phyloP scores from a whole-genome alignment of 2,329 filamentous ascomycete species.

The Fusarium sp. region DNA sequence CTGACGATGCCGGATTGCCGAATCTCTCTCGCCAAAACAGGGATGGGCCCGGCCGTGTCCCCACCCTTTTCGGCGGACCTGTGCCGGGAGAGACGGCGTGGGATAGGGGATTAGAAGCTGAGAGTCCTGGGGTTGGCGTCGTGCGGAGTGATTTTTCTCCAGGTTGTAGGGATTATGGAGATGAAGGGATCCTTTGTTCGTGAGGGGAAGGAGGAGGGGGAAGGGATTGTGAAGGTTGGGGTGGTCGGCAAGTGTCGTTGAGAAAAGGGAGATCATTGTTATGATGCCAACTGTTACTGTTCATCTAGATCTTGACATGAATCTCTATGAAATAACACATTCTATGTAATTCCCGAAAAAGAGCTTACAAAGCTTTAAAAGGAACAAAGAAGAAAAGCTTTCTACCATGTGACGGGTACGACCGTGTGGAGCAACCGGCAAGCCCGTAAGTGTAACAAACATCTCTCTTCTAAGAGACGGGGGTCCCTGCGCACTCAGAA shows the following conservation, averaged over 20 bases:
- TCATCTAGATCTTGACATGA: not conserved
- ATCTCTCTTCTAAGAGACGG: not conserved
- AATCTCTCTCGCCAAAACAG: slow-evolving; percentile 15
- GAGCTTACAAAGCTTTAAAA: not conserved
- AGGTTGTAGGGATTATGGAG: slow-evolving; percentile 25
- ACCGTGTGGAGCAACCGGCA: not conserved
- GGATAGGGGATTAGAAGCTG: not conserved
- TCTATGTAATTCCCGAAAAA: not conserved
- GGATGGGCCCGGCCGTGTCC: slow-evolving; percentile 17
- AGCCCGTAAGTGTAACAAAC: not conserved
- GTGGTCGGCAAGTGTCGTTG: not conserved
- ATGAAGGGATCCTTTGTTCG: not conserved
- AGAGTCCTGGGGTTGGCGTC: not conserved
- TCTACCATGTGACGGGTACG: not conserved
- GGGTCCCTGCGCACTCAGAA: slow-evolving; percentile 3
- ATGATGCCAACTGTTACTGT: not conserved
- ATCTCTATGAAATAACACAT: not conserved
- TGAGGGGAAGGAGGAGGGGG: not conserved
- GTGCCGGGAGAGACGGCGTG: slow-evolving; percentile 29
- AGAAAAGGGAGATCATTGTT: not conserved
- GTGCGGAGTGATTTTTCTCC: slow-evolving; percentile 12
- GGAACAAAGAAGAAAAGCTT: not conserved
- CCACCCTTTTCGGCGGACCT: slow-evolving; percentile 29
- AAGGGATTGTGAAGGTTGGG: too few relatives aligned
- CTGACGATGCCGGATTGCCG: slow-evolving; percentile 43